These are phyloP conservation scores for Wallacemonas rigidus DNA, from an alignment of 208 protist genomes.

Conservation along the genomic window DNA sequence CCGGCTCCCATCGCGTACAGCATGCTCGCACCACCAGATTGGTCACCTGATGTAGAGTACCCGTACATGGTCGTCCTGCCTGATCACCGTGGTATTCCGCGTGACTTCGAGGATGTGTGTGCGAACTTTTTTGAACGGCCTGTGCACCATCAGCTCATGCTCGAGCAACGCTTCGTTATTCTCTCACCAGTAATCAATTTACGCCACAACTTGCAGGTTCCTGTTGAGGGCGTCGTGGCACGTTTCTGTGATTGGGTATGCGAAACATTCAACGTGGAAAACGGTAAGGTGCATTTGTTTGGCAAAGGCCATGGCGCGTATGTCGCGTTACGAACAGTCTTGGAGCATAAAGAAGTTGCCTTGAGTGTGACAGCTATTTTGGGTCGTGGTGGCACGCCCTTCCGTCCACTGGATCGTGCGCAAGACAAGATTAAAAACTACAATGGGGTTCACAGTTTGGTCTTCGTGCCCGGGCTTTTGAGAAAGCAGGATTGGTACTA, in stretches of 20 bases:
- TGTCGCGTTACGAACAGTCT: slow-evolving; percentile 70
- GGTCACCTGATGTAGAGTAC: slow-evolving; percentile 55
- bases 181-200: slow-evolving; percentile 78
- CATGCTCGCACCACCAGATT: slow-evolving; percentile 74
- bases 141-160: slow-evolving; percentile 62
- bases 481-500: slow-evolving; percentile 88
- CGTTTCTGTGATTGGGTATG: slow-evolving; percentile 88
- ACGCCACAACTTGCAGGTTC: slow-evolving; percentile 75
- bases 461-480: slow-evolving; percentile 81
- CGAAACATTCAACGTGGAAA: slow-evolving; percentile 74
- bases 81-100: slow-evolving; percentile 69
- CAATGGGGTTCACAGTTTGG: slow-evolving; percentile 81
- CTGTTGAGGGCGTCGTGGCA: slow-evolving; percentile 79
- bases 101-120: slow-evolving; percentile 89
- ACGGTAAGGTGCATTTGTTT: slow-evolving; percentile 81
- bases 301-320: slow-evolving; percentile 85
- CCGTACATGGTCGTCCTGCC: slow-evolving; percentile 85
- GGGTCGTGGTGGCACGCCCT: slow-evolving; percentile 71
- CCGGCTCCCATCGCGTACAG: slow-evolving; percentile 73
- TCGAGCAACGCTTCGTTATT: slow-evolving; percentile 78
- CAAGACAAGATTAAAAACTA: slow-evolving; percentile 81
- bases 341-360: slow-evolving; percentile 75
- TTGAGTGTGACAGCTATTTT: slow-evolving; percentile 82
- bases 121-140: slow-evolving; percentile 87
- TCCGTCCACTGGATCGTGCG: slow-evolving; percentile 66